A percentile compares a stretch with the other conserved stretches of the same genome.
These are phyloP conservation scores for Termitomyces titanicus DNA, from an alignment of 768 basidiomycete genomes.

Conservation along the genomic window DNA sequence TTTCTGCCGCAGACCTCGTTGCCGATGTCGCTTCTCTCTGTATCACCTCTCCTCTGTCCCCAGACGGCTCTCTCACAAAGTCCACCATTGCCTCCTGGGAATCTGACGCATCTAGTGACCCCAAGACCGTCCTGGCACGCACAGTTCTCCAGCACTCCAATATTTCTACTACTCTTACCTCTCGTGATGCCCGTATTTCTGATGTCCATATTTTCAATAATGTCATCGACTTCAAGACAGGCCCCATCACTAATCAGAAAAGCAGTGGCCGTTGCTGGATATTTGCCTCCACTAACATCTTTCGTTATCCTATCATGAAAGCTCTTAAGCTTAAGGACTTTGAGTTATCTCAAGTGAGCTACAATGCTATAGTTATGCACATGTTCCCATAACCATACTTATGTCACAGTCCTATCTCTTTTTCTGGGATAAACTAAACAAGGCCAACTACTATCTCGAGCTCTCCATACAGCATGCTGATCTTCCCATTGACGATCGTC, in stretches of 20 bases:
- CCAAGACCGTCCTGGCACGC: conserved; percentile 71
- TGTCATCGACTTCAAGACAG: conserved; percentile 74
- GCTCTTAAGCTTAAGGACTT: conserved; percentile 84
- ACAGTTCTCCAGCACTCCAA: conserved; percentile 70
- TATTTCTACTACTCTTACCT: conserved; percentile 58
- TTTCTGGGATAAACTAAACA: conserved; percentile 97
- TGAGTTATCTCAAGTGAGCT: conserved; percentile 78
- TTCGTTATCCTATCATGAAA: conserved; percentile 83
- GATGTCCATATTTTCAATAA: conserved; percentile 83
- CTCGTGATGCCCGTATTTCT: conserved; percentile 55
- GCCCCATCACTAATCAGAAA: conserved; percentile 84
- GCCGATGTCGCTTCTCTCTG: conserved; percentile 29
- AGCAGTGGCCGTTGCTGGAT: conserved; percentile 93
- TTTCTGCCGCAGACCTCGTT: conserved; percentile 15
- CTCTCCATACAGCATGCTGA: conserved; percentile 78
- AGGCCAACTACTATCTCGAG: conserved; percentile 91
- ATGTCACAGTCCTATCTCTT: conserved; percentile 73
- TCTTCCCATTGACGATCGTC: conserved; percentile 75
- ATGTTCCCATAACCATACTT: not conserved
- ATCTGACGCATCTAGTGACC: conserved; percentile 42
- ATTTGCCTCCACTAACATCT: conserved; percentile 87
- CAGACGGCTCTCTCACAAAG: conserved; percentile 58
- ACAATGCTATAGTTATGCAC: not conserved
- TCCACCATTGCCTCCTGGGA: conserved; percentile 70
- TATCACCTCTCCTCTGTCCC: conserved; percentile 40